Base-by-base conservation (phyloP, 768 basidiomycete species). In the Lactarius deliciosus region DNA sequence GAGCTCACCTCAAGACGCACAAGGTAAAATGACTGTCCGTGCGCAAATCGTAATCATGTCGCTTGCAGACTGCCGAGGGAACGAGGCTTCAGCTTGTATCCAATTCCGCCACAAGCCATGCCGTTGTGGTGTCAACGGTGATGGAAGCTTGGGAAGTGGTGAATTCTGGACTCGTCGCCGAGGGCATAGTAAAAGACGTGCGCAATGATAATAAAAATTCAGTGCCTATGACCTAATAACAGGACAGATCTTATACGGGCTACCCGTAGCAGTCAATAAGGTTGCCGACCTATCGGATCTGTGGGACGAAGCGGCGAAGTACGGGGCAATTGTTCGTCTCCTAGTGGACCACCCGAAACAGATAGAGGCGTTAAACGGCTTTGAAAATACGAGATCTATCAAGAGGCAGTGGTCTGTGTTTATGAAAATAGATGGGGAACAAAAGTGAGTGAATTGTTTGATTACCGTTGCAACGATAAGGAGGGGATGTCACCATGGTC, bases 1-100 rank as follows among this genome's bases (percentile, higher is more conserved):
- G 93, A 57, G 90, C 88, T 5, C 94, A 95, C 75, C 81, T 95
- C 61, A 96, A 95, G 77, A 90, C 89, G 0, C 90, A 92, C 74
- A 92, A 92, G 81, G 89, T 87, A 73, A 32, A 36, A 22, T 50
- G 40, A 47, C 34, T 53, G 25, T 53, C 38, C 13, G 4, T 5
- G 11, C 4, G 25, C 3, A 18, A 41, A 53, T 28, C 2, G 5
- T 11, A 22, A n/a, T 53, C 25, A 47, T 10, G 10, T 57, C 36
- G 34, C 30, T 32, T 60, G 38, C n/a, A 77, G 90, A 94, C 92
- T 1, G 77, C 80, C 10, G 92, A 94, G 74, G 93, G 92, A 28
- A 84, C 87, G 11, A 79, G 80, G 68, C 75, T 93, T 28, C 92
- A 94, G 72, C 80, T 93, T 3, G 72, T 79, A 56, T 86, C 90